Percentiles rank a stretch among this genome's conserved stretches.
Evolutionary conservation across 139 green algal genomes (phyloP).

Genomic region (Nannochloris sp.): DNA sequence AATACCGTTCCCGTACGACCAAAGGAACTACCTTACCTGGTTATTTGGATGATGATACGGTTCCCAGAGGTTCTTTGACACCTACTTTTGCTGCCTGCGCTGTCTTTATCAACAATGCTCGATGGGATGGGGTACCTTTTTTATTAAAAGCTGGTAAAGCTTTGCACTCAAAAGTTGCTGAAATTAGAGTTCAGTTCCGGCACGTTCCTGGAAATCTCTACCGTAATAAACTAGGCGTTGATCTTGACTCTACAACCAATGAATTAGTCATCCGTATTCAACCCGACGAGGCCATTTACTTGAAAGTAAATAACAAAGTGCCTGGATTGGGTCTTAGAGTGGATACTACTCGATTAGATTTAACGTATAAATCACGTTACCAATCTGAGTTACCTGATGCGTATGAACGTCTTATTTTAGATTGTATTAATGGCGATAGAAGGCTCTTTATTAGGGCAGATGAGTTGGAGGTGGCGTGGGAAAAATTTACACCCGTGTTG

Average conservation of each 20-base stretch:
- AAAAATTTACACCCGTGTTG: conserved; percentile 93
- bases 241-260: conserved; percentile 83
- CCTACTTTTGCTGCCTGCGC: conserved; percentile 91
- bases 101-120: conserved; percentile 93
- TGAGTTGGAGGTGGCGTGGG: conserved; percentile 93
- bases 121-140: conserved; percentile 98
- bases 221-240: conserved; percentile 60
- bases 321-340: conserved; percentile 92
- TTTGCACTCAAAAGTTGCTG: conserved; percentile 73
- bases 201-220: conserved; percentile 93
- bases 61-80: conserved; percentile 74
- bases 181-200: conserved; percentile 97
- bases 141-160: conserved; percentile 98
- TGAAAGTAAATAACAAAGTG: conserved; percentile 99
- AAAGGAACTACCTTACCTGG: conserved; percentile 45
- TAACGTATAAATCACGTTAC: conserved; percentile 75
- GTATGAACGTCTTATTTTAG: conserved; percentile 97
- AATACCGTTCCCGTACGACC: conserved; percentile 66
- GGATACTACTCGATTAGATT: conserved; percentile 85
- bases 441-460: conserved; percentile 89
- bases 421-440: conserved; percentile 92
- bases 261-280: conserved; percentile 99
- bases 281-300: conserved; percentile 96
- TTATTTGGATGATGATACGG: conserved; percentile 95
- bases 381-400: conserved; percentile 60